Percentiles rank a stretch among this genome's conserved stretches.
Evolutionary conservation across 768 basidiomycete genomes (phyloP).

Genomic region (Suillus spraguei): DNA sequence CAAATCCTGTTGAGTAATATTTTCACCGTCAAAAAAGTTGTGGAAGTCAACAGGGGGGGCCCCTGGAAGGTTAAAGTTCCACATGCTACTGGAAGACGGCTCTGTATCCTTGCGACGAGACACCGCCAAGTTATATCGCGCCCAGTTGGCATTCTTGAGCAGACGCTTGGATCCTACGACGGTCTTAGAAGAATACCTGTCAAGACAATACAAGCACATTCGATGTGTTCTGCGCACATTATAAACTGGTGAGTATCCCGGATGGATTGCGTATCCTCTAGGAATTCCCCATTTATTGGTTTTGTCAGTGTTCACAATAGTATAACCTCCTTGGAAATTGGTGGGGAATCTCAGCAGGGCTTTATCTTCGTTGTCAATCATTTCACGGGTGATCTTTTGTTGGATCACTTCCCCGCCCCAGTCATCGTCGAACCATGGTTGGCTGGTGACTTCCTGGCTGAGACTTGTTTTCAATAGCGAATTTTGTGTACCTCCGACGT

Average conservation of each 20-base stretch:
- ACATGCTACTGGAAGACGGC: constrained; percentile 56
- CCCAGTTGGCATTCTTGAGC: constrained; percentile 67
- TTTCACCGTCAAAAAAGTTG: constrained; percentile 66
- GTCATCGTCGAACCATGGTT: constrained; percentile 60
- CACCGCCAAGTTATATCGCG: constrained; percentile 61
- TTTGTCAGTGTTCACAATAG: constrained; percentile 55
- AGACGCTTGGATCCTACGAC: constrained; percentile 62
- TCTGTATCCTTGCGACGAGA: constrained; percentile 65
- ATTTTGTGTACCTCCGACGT: constrained; percentile 61
- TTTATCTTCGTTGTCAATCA: constrained; percentile 54
- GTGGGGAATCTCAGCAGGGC: constrained; percentile 50
- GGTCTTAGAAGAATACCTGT: constrained; percentile 36
- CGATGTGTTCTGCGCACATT: constrained; percentile 36
- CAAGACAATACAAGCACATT: neutral
- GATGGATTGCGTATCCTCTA: constrained; percentile 63
- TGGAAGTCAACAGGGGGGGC: constrained; percentile 58
- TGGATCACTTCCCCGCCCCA: constrained; percentile 60
- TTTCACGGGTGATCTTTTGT: constrained; percentile 50
- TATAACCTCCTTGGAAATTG: constrained; percentile 61
- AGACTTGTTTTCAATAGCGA: constrained; percentile 55
- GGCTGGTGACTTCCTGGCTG: constrained; percentile 46
- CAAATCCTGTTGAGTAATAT: constrained; percentile 62
- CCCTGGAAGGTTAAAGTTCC: constrained; percentile 67
- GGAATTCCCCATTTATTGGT: constrained; percentile 59
- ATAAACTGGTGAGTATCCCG: constrained; percentile 56